Base-by-base conservation (phyloP, 2,329 filamentous ascomycete genomes). In the Talaromyces albobiverticillius region DNA sequence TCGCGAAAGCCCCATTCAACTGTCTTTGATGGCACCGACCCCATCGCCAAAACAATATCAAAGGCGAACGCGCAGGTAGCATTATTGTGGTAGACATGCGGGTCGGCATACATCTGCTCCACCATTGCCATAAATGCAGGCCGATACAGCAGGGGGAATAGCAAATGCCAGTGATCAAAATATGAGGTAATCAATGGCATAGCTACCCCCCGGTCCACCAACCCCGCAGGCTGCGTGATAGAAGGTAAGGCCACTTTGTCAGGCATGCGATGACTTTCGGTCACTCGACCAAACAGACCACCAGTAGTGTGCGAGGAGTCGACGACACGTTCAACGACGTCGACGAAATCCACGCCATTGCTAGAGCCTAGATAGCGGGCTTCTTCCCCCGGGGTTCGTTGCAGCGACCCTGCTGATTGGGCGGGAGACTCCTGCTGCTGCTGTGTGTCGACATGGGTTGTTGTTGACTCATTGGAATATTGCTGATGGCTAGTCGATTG, bases 81-180 rank as follows among this genome's bases (percentile, higher is more conserved):
- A 23, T 49, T 41, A 11, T 49, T 25, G 14, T 41, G 46, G 22
- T 49, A 49, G 20, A 49, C 25, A 40, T 49, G 13, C 4, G 46
- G 31, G 16, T 49, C 46, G 11, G 46, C 16, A 49, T 49, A 49
- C 31, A 49, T 49, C 22, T 18, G 26, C 6, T 49, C 26, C 20
- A 49, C 46, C 46, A 49, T 49, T 16, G 36, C 26, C 46, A 49
- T 49, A 29, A 49, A 49, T 41, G 23, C 46, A 22, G 46, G 46
- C 8, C 46, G 16, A 29, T 49, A 49, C 26, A 49, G 46, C 11
- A 49, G 31, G 10, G 46, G 46, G 16, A 49, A 49, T 41, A 41
- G 32, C 29, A 40, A 13, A 23, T 49, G 46, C 46, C 46, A 49
- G 36, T 49, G 46, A 2, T 25, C 46, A 49, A 49, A 49, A 10